Evolutionary conservation across 306 rosid genomes (phyloP).

Genomic region (Fragaria ananassa): DNA sequence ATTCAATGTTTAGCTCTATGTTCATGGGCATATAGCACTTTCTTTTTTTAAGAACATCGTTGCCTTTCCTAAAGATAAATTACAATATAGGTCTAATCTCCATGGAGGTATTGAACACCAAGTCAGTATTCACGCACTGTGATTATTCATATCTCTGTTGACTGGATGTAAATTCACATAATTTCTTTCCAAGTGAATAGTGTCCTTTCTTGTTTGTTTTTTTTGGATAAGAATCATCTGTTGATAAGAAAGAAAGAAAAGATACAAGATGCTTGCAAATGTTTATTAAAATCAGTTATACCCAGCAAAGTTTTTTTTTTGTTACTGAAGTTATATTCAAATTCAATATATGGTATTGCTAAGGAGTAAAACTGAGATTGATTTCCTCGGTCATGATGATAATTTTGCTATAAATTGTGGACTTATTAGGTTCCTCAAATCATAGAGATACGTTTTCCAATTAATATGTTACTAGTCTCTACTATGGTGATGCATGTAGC

Average conservation of each 20-base stretch:
- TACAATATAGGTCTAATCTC: not conserved
- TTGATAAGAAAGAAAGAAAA: not conserved
- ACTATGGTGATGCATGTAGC: slow-evolving; percentile 4
- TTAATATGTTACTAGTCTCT: not conserved
- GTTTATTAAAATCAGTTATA: not conserved
- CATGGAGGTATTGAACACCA: not conserved
- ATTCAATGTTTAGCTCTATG: not conserved
- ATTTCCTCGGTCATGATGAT: not conserved
- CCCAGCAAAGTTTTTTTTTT: not conserved
- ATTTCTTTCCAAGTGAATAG: too few species aligned
- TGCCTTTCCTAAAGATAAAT: not conserved
- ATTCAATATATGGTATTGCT: not conserved
- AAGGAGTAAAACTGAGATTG: not conserved
- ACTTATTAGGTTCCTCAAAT: not conserved
- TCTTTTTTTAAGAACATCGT: not conserved
- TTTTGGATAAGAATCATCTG: not conserved
- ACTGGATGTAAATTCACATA: not conserved
- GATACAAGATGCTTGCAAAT: not conserved
- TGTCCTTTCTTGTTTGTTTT: not conserved
- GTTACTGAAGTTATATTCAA: not conserved
- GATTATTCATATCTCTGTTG: not conserved
- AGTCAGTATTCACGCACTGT: not conserved
- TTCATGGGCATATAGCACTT: not conserved
- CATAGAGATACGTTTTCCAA: not conserved
- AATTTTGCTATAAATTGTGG: not conserved